Evolutionary conservation across 192 early-diverging fungal genomes (phyloP), one percentile per base, ranked within the genome.

Genomic region (Chytriomyces sp.): DNA sequence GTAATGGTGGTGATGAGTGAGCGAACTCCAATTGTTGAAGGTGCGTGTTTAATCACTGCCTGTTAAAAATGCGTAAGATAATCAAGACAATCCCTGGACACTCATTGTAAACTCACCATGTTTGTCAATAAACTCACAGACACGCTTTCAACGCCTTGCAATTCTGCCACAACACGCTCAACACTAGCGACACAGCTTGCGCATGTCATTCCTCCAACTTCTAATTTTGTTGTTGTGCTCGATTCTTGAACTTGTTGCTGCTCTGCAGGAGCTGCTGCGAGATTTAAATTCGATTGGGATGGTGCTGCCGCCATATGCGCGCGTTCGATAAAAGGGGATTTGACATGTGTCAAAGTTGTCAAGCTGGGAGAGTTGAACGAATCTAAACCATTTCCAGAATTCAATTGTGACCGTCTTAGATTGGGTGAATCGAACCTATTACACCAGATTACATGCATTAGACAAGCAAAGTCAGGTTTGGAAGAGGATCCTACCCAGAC

Each of bases 1-100:
- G 86, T 85, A 45, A 94, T 86, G 9, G 82, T 73, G 7, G 81
- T 69, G 20, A 92, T 86, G 6, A 93, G 69, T 23, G 89, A 85
- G 24, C 92, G 87, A 9, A 85, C 80, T n/a, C 92, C 92, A n/a
- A 90, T 79, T 53, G 81, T 50, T 7, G 45, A 71, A 13, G 86
- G 75, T 62, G 90, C 83, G 68, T 91, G 88, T 4, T 84, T 70
- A 35, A 93, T 78, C 1, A 82, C 68, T n/a, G 81, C 84, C 69
- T 68, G 63, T 50, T 16, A 1, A 53, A 28, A 23, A 5, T 3
- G 24, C 5, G 53, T 18, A 2, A 46, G 47, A 49, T 4, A 61
- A 20, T 13, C 49, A 60, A 26, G 26, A 65, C 1, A 43, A 5
- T 2, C 35, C 18, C n/a, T n/a, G n/a, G n/a, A n/a, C n/a, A n/a